These are phyloP conservation scores for Penicillium goetzii DNA, from an alignment of 495 filamentous ascomycete genomes.

Conservation along the genomic window DNA sequence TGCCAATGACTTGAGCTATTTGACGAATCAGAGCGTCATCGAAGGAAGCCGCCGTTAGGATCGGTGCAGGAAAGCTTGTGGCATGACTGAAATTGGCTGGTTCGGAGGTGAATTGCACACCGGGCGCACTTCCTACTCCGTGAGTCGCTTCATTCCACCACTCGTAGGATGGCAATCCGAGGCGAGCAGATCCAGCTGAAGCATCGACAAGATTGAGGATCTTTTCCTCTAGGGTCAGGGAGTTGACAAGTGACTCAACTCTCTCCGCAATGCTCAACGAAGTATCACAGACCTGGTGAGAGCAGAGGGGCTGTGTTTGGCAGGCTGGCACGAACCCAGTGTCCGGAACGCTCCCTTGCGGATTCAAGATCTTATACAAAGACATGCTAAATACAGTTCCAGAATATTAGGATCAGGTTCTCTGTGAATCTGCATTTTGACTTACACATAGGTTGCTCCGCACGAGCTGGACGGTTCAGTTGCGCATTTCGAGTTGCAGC, in stretches of 20 bases:
- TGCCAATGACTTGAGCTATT: conserved; percentile 13
- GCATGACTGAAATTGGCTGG: conserved; percentile 15
- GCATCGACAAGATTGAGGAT: conserved; percentile 17
- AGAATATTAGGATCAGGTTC: not conserved
- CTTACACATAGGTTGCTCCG: conserved; percentile 4
- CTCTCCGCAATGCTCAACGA: conserved; percentile 1
- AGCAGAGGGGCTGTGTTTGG: not conserved
- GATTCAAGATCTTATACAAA: conserved; percentile 4
- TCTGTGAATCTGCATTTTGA: not conserved
- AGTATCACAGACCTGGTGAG: not conserved
- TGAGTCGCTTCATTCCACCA: conserved; percentile 19
- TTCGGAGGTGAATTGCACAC: conserved; percentile 13
- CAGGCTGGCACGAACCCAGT: conserved; percentile 1
- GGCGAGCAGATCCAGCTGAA: conserved; percentile 15
- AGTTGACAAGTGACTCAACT: not conserved
- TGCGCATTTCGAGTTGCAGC: not conserved
- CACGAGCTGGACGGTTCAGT: conserved; percentile 6
- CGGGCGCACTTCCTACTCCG: conserved; percentile 12
- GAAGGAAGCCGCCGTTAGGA: conserved; percentile 18
- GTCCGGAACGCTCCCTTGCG: not conserved
- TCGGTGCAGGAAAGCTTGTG: conserved; percentile 14
- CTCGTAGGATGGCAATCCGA: conserved; percentile 15
- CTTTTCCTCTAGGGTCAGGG: conserved; percentile 17
- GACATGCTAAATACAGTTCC: conserved; percentile 3
- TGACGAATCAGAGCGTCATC: conserved; percentile 12